phyloP scores from a whole-genome alignment of 2,329 filamentous ascomycete species.

The Sclerotinia minor region DNA sequence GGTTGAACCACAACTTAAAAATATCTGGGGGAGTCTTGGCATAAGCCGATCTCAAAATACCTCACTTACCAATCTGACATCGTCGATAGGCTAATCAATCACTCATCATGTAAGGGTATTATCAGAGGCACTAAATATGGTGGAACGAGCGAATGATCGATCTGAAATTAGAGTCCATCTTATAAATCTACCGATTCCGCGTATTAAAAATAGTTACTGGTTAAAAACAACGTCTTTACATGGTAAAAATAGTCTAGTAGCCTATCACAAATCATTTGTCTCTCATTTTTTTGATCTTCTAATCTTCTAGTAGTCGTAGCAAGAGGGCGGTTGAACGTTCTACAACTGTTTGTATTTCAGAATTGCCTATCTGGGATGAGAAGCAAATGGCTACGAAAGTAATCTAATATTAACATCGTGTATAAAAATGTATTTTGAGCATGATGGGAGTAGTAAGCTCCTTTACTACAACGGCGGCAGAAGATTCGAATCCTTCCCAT shows the following conservation, averaged over 20 bases:
- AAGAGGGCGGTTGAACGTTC: neutral
- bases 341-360: neutral
- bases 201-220: neutral
- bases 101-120: neutral
- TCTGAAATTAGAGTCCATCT: neutral
- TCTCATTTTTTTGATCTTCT: neutral
- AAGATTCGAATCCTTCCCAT: neutral
- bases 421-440: neutral
- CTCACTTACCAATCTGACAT: neutral
- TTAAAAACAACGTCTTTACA: too few relatives aligned
- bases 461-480: neutral
- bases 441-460: neutral
- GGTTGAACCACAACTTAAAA: slow-evolving; percentile 1
- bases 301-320: neutral
- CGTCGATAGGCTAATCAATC: neutral
- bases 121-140: neutral
- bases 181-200: neutral
- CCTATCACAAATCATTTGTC: neutral
- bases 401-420: neutral
- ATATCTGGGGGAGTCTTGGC: neutral
- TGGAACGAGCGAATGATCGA: neutral
- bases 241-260: neutral
- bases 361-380: neutral
- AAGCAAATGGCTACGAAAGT: too few relatives aligned
- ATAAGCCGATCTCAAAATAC: neutral